These are phyloP conservation scores for Musa acuminata DNA, from an alignment of 176 grass and related monocot genomes.

Conservation along the genomic window DNA sequence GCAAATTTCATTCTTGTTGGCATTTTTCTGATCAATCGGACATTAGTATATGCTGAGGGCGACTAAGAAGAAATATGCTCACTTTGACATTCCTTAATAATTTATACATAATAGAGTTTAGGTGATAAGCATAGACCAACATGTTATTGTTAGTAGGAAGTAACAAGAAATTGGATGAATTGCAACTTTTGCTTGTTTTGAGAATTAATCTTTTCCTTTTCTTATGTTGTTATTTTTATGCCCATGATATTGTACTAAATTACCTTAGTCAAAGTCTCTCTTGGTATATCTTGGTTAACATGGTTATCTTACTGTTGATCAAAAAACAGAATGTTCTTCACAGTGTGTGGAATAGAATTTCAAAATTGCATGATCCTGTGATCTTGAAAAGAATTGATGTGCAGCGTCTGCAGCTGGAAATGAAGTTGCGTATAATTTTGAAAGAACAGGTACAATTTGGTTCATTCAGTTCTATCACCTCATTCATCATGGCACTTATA, in stretches of 20 bases:
- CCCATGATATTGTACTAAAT: conserved; percentile 3
- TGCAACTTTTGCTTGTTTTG: neutral
- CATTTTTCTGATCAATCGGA: neutral
- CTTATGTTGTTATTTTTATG: conserved; percentile 10
- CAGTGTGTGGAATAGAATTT: conserved; percentile 52
- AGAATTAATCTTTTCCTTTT: neutral
- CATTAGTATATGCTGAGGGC: neutral
- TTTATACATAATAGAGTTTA: neutral
- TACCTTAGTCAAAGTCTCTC: neutral
- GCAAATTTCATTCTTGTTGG: neutral
- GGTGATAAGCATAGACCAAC: neutral
- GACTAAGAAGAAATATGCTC: neutral
- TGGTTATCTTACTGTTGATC: conserved; percentile 40
- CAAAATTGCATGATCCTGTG: conserved; percentile 55
- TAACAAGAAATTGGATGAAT: neutral
- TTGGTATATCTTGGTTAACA: neutral
- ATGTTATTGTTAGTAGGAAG: neutral
- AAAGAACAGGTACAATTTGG: conserved; percentile 63
- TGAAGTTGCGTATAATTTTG: conserved; percentile 50
- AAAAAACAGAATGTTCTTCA: conserved; percentile 60
- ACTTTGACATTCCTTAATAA: neutral
- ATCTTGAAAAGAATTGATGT: conserved; percentile 51
- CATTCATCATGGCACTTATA: neutral
- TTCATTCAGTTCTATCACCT: neutral
- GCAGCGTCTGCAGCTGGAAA: conserved; percentile 51